phyloP scores from a whole-genome alignment of 805 yeast genomes.

The Ogataea neopini region DNA sequence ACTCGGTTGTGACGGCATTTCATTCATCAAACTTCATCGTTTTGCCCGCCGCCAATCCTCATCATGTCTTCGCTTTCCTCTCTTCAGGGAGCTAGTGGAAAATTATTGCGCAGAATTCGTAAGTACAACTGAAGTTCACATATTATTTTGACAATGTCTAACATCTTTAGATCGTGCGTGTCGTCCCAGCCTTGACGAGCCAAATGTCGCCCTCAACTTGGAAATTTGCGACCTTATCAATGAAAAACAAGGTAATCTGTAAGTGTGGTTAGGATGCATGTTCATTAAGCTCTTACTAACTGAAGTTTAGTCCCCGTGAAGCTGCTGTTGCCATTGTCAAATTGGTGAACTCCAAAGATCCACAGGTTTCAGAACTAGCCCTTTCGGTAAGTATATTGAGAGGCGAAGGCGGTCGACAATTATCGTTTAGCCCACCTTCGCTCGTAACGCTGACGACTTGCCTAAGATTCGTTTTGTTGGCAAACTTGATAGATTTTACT shows the following conservation, averaged over 20 bases:
- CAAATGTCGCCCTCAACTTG: constrained; percentile 82
- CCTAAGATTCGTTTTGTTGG: too few relatives aligned
- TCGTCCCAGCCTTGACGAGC: constrained; percentile 77
- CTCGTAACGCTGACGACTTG: too few relatives aligned
- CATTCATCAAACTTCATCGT: neutral
- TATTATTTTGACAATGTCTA: neutral
- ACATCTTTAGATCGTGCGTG: constrained; percentile 70
- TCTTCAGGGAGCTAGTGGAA: constrained; percentile 39
- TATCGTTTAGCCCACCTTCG: too few relatives aligned
- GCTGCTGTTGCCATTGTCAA: constrained; percentile 87
- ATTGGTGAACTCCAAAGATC: constrained; percentile 76
- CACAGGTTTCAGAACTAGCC: constrained; percentile 83
- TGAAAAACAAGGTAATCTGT: constrained; percentile 81
- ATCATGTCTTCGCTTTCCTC: constrained; percentile 34
- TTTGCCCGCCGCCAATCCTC: neutral
- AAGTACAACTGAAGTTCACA: constrained; percentile 16
- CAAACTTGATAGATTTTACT: too few relatives aligned
- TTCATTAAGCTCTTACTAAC: constrained; percentile 7
- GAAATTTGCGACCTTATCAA: constrained; percentile 94
- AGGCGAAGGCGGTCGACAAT: constrained; percentile 1
- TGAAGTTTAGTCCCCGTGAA: constrained; percentile 61
- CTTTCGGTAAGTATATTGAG: constrained; percentile 36
- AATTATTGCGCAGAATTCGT: constrained; percentile 40
- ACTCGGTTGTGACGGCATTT: constrained; percentile 2
- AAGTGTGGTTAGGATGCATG: constrained; percentile 6